Evolutionary conservation across 169 alveolate genomes (phyloP).

Genomic region (Plasmodium knowlesi): DNA sequence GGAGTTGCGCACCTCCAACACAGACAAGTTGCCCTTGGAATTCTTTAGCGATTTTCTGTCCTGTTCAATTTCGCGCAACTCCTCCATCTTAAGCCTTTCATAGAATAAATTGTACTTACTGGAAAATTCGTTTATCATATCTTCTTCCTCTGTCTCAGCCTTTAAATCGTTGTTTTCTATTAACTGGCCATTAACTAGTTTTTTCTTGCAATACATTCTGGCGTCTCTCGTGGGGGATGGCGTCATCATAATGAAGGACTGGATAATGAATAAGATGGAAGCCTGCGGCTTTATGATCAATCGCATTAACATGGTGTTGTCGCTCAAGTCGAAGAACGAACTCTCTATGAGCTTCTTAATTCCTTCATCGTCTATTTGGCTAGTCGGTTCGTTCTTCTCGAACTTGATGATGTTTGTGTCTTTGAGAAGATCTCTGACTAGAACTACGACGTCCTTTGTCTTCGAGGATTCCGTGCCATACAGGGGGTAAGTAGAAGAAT

Average conservation of each 20-base stretch:
- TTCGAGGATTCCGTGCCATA: neutral
- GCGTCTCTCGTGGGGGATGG: conserved; percentile 69
- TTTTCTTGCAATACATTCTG: conserved; percentile 39
- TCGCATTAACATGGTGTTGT: conserved; percentile 47
- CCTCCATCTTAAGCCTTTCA: conserved; percentile 47
- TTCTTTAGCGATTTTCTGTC: conserved; percentile 20
- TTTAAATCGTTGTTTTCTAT: conserved; percentile 4
- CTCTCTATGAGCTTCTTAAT: conserved; percentile 55
- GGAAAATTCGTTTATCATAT: conserved; percentile 30
- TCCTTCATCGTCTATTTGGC: conserved; percentile 52
- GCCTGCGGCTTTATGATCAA: conserved; percentile 71
- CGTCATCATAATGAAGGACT: conserved; percentile 61
- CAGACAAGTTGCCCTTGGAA: conserved; percentile 13
- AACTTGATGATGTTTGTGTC: conserved; percentile 31
- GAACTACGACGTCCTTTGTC: conserved; percentile 27
- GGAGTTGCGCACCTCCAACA: conserved; percentile 31
- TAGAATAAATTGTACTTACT: conserved; percentile 40
- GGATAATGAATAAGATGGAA: conserved; percentile 26
- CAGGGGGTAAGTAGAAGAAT: too few species aligned
- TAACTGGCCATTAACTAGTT: conserved; percentile 43
- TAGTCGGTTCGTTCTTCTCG: conserved; percentile 66
- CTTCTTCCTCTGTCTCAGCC: conserved; percentile 39
- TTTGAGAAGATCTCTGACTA: conserved; percentile 42
- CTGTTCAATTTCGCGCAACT: conserved; percentile 50
- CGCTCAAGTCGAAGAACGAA: conserved; percentile 44